Percentiles rank a stretch among this genome's conserved stretches.
These are phyloP conservation scores for Hyaloscypha bicolor DNA, from an alignment of 495 filamentous ascomycete species.

Conservation along the genomic window DNA sequence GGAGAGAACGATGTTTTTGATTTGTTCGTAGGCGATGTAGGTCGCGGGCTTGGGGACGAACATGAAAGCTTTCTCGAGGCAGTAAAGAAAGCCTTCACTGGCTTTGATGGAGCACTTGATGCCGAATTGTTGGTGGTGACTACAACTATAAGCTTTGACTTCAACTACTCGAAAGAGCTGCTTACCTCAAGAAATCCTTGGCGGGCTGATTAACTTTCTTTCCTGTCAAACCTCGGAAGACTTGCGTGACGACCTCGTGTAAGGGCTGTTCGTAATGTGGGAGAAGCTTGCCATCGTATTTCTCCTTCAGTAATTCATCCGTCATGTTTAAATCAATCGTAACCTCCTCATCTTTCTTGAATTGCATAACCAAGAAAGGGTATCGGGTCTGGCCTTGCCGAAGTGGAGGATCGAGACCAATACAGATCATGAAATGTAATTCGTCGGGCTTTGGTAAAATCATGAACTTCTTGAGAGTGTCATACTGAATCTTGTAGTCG, in stretches of 20 bases:
- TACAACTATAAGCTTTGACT: conserved; percentile 33
- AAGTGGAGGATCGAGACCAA: conserved; percentile 93
- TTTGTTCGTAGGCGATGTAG: conserved; percentile 91
- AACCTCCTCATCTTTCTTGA: conserved; percentile 97
- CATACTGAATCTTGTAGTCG: conserved; percentile 99
- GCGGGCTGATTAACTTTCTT: conserved; percentile 94
- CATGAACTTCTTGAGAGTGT: conserved; percentile 98
- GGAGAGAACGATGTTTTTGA: conserved; percentile 88
- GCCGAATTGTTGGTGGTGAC: conserved; percentile 89
- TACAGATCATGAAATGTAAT: conserved; percentile 88
- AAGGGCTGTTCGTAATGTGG: conserved; percentile 90
- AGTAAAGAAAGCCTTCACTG: conserved; percentile 95
- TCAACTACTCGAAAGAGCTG: neutral
- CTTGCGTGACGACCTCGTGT: conserved; percentile 86
- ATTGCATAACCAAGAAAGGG: conserved; percentile 98
- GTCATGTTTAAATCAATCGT: conserved; percentile 96
- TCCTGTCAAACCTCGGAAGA: conserved; percentile 90
- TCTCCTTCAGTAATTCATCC: conserved; percentile 77
- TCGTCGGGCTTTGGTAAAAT: conserved; percentile 97
- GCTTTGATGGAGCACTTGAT: conserved; percentile 99
- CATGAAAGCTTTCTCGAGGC: conserved; percentile 97
- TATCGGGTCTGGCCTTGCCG: conserved; percentile 98
- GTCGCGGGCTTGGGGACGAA: conserved; percentile 98
- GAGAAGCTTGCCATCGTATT: conserved; percentile 87
- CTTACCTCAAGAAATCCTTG: conserved; percentile 80